Conservation (phyloP, 768 basidiomycete species). For the Ephemerocybe angulata region DNA sequence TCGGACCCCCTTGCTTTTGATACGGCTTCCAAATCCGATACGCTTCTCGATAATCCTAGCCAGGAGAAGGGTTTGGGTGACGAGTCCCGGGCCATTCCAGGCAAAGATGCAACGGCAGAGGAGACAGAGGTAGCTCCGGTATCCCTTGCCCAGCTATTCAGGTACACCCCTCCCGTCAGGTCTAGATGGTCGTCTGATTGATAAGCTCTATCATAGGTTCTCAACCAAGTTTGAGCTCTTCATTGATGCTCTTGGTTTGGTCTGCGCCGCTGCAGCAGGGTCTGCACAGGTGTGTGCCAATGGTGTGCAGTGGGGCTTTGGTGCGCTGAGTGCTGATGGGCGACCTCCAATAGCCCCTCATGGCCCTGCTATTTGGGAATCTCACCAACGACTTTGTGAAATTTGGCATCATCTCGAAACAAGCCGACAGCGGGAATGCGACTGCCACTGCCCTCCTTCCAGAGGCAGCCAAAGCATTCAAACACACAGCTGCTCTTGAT, state of each 20-base stretch:
- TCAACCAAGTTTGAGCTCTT: constrained; percentile 58
- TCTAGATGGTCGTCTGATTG: not conserved
- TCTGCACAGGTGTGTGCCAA: constrained; percentile 63
- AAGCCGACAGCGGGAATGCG: constrained; percentile 19
- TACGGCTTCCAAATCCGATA: too few relatives aligned
- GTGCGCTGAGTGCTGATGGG: too few relatives aligned
- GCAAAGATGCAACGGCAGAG: too few relatives aligned
- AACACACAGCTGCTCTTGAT: constrained; percentile 42
- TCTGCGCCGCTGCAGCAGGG: constrained; percentile 63
- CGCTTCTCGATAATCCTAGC: too few relatives aligned
- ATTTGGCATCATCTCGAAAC: constrained; percentile 34
- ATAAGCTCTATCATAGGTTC: constrained; percentile 50
- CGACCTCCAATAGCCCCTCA: too few relatives aligned
- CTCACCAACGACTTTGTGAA: constrained; percentile 60
- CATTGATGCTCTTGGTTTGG: constrained; percentile 58
- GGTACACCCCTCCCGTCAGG: not conserved
- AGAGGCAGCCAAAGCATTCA: constrained; percentile 38
- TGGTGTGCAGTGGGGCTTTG: too few relatives aligned
- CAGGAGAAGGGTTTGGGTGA: too few relatives aligned
- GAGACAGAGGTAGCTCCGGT: constrained; percentile 3
- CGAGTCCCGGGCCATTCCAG: too few relatives aligned
- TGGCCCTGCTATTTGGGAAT: constrained; percentile 73
- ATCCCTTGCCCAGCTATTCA: constrained; percentile 8
- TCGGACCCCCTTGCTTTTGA: too few relatives aligned
- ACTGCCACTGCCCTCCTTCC: constrained; percentile 21